These are phyloP conservation scores for Rhododendron molle DNA, from an alignment of 148 eudicot genomes.

Conservation along the genomic window DNA sequence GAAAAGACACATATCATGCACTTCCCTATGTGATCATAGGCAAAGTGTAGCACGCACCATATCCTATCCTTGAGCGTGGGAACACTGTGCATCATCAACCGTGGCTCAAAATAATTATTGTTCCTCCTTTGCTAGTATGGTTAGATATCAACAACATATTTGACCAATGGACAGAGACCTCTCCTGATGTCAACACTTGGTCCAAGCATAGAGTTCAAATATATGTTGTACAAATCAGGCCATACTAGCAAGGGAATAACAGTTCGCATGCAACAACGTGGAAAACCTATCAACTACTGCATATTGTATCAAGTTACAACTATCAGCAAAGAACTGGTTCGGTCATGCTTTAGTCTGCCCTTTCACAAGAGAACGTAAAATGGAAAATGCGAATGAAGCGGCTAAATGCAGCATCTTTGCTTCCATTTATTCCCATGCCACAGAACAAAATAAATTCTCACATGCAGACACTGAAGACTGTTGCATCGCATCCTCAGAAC, in stretches of 20 bases:
- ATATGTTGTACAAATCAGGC: background rate
- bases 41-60: background rate
- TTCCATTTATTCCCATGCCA: background rate
- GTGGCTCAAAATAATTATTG: background rate
- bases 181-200: background rate
- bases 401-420: background rate
- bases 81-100: background rate
- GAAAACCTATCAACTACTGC: background rate
- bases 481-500: background rate
- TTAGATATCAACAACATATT: background rate
- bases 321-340: background rate
- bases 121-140: background rate
- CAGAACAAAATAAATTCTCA: background rate
- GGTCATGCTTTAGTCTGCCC: background rate
- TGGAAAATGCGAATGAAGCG: background rate
- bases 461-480: background rate
- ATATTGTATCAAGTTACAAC: background rate
- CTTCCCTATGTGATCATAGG: background rate
- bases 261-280: background rate
- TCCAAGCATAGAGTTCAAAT: background rate
- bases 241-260: conserved; percentile 2
- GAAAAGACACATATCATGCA: background rate
- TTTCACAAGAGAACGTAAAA: background rate
- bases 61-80: background rate
- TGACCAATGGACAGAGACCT: background rate